These are phyloP conservation scores for Trichoderma erinaceum DNA, from an alignment of 495 filamentous ascomycete genomes.

Conservation along the genomic window DNA sequence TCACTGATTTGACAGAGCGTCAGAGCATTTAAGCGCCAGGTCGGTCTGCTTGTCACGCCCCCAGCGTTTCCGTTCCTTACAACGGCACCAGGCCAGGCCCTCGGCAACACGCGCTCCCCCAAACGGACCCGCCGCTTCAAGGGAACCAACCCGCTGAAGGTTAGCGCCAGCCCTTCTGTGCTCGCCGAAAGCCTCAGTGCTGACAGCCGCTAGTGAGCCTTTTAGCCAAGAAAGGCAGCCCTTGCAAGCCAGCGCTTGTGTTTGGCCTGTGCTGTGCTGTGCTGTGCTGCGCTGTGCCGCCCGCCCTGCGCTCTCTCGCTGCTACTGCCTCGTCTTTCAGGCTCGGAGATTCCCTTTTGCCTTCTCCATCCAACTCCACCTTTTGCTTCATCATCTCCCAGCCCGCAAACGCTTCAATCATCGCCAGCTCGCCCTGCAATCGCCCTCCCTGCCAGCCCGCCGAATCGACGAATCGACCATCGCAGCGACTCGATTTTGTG, in stretches of 20 bases:
- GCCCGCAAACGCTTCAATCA: conserved; percentile 7
- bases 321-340: conserved; percentile 12
- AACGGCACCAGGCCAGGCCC: background rate
- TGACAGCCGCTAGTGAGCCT: conserved; percentile 11
- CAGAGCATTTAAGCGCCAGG: too few relatives aligned
- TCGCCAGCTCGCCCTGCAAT: conserved; percentile 4
- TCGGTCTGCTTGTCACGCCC: too few relatives aligned
- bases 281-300: background rate
- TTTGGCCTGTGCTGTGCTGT: background rate
- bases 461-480: background rate
- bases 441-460: background rate
- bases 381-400: conserved; percentile 2
- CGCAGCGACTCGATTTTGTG: background rate
- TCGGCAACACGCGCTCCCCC: background rate
- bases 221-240: conserved; percentile 7
- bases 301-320: background rate
- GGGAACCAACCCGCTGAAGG: background rate
- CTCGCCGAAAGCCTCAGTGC: conserved; percentile 2
- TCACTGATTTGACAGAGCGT: too few relatives aligned
- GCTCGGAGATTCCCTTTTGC: conserved; percentile 7
- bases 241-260: background rate
- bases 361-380: conserved; percentile 8
- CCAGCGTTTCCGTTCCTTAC: too few relatives aligned
- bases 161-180: conserved; percentile 5
- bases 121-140: background rate